Conservation (phyloP, 176 grass and related monocot species). For the Bolboschoenus planiculmis region DNA sequence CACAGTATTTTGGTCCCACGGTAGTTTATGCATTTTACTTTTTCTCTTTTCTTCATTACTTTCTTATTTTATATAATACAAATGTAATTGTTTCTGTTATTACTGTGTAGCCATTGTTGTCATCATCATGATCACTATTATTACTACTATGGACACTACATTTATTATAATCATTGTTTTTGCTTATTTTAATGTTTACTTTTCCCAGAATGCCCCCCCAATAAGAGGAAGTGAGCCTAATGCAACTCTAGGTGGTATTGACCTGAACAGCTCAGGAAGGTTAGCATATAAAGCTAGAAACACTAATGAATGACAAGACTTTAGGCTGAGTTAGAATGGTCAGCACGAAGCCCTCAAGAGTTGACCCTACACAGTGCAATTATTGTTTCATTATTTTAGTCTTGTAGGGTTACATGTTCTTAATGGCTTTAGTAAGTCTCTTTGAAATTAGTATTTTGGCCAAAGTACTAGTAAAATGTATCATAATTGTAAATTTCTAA, state of each 20-base stretch:
- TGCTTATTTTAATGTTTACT: conserved; percentile 15
- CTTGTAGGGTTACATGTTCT: not conserved
- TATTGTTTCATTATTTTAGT: not conserved
- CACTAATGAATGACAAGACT: not conserved
- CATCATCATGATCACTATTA: not conserved
- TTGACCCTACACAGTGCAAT: not conserved
- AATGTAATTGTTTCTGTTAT: not conserved
- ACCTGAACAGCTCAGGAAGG: conserved; percentile 97
- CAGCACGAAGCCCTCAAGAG: not conserved
- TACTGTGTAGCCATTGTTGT: not conserved
- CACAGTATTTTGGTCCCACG: not conserved
- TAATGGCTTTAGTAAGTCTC: not conserved
- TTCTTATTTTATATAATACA: not conserved
- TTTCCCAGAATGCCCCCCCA: conserved; percentile 61
- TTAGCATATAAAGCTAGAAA: conserved; percentile 27
- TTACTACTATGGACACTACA: not conserved
- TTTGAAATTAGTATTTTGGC: not conserved
- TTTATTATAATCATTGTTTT: not conserved
- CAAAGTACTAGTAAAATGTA: not conserved
- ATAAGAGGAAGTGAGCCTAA: conserved; percentile 65
- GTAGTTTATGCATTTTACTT: not conserved
- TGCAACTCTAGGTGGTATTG: conserved; percentile 82
- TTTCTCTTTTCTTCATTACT: not conserved
- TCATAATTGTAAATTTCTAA: not conserved
- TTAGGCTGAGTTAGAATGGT: not conserved